A percentile compares a stretch with the other conserved stretches of the same genome.
These are phyloP conservation scores for Rhodocollybia butyracea DNA, from an alignment of 768 basidiomycete genomes.

Conservation along the genomic window DNA sequence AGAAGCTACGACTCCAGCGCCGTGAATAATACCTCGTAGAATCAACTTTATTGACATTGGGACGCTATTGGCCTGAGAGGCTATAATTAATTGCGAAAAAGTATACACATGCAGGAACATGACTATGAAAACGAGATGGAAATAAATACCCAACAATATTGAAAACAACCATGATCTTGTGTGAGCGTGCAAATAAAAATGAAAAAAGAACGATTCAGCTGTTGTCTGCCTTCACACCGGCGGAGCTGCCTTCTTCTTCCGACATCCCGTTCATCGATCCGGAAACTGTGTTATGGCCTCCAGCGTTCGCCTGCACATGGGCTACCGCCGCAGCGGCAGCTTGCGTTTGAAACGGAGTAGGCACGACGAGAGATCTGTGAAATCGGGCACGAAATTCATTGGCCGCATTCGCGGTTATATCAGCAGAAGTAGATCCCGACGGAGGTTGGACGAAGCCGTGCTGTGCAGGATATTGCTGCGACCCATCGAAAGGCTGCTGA, in stretches of 20 bases:
- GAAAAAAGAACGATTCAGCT: no score
- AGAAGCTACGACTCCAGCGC: neutral
- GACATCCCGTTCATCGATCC: neutral
- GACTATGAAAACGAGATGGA: no score
- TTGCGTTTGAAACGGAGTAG: constrained; percentile 38
- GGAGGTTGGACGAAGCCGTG: constrained; percentile 16
- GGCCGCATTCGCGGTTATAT: constrained; percentile 26
- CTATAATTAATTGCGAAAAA: no score
- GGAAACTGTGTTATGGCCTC: neutral
- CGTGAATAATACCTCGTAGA: neutral
- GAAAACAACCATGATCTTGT: no score
- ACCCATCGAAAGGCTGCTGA: constrained; percentile 23
- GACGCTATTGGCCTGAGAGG: no score
- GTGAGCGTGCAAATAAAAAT: no score
- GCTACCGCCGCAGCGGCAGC: constrained; percentile 7
- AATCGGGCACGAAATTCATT: constrained; percentile 54
- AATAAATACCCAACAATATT: no score
- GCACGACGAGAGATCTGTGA: constrained; percentile 44
- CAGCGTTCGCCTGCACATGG: constrained; percentile 3
- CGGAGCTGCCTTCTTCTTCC: neutral
- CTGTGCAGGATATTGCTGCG: constrained; percentile 26
- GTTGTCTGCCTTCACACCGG: neutral
- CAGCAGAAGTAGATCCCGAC: constrained; percentile 23
- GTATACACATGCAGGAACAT: no score
- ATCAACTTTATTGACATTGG: no score